Percentiles rank a stretch among this genome's conserved stretches.
Evolutionary conservation across 495 filamentous ascomycete species (phyloP).

Genomic region (Podospora pseudoanserina): DNA sequence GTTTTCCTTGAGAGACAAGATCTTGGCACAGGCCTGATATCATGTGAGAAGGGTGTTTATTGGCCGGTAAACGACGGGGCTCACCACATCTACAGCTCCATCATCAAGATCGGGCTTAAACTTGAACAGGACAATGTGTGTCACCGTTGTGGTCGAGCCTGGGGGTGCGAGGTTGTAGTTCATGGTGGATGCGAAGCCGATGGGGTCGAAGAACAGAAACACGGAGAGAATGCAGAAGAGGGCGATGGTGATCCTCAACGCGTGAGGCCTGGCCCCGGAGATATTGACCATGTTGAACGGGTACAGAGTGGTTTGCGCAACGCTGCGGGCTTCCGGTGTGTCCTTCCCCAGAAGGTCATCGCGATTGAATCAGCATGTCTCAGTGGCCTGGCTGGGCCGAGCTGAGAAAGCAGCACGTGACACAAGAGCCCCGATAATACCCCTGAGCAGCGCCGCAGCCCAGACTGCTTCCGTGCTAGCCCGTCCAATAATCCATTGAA

Average conservation of each 20-base stretch:
- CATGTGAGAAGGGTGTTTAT: background rate
- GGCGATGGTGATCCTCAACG: constrained; percentile 10
- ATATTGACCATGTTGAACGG: constrained; percentile 13
- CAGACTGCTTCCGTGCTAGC: background rate
- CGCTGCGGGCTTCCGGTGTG: background rate
- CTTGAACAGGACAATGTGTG: constrained; percentile 59
- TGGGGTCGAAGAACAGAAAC: constrained; percentile 24
- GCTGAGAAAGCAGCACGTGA: background rate
- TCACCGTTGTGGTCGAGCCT: constrained; percentile 27
- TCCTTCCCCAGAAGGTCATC: background rate
- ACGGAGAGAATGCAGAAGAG: constrained; percentile 14
- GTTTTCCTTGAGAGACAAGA: constrained; percentile 37
- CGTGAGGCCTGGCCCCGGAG: constrained; percentile 11
- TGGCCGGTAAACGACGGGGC: constrained; percentile 8
- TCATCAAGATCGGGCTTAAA: constrained; percentile 47
- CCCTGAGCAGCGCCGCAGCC: background rate
- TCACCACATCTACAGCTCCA: constrained; percentile 47
- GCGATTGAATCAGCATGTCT: background rate
- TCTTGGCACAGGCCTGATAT: constrained; percentile 22
- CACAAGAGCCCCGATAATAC: background rate
- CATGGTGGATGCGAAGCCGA: constrained; percentile 20
- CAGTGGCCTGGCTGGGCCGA: background rate
- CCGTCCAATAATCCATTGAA: background rate
- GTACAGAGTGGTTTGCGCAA: background rate
- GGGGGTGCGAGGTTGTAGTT: background rate